Evolutionary conservation across 2,329 filamentous ascomycete genomes (phyloP).

Genomic region (Fusarium fujikuroi): DNA sequence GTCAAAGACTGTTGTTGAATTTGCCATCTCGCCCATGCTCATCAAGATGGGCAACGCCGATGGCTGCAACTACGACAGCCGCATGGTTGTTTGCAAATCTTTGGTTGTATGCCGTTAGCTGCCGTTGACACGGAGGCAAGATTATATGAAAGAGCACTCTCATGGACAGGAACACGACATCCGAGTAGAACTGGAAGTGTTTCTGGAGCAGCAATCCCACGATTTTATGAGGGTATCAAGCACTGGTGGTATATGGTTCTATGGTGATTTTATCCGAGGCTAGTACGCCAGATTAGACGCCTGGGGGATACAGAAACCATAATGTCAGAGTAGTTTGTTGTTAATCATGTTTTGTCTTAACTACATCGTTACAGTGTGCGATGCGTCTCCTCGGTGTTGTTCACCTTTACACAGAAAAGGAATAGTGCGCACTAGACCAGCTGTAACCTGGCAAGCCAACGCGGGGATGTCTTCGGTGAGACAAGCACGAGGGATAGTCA

Average conservation of each 20-base stretch:
- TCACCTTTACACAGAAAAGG: constrained; percentile 31
- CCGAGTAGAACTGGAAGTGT: neutral
- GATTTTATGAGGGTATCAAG: neutral
- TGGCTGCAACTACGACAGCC: constrained; percentile 1
- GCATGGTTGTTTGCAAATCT: neutral
- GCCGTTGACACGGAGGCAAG: neutral
- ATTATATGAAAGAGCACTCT: neutral
- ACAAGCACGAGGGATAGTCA: constrained; percentile 33
- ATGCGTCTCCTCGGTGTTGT: neutral
- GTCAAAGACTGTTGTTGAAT: neutral
- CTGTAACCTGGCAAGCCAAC: constrained; percentile 18
- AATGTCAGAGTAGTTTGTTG: neutral
- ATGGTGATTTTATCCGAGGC: no score
- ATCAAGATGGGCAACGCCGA: constrained; percentile 3
- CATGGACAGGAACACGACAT: neutral
- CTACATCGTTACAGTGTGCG: neutral
- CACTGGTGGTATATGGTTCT: neutral
- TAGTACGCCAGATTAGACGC: neutral
- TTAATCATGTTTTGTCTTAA: neutral
- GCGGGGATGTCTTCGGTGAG: constrained; percentile 26
- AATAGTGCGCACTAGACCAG: constrained; percentile 9
- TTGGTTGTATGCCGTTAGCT: neutral
- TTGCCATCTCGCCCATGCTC: neutral
- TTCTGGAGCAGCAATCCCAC: neutral
- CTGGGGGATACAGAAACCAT: neutral